phyloP scores from a whole-genome alignment of 495 filamentous ascomycete species.

The Geoglossum glabrum region DNA sequence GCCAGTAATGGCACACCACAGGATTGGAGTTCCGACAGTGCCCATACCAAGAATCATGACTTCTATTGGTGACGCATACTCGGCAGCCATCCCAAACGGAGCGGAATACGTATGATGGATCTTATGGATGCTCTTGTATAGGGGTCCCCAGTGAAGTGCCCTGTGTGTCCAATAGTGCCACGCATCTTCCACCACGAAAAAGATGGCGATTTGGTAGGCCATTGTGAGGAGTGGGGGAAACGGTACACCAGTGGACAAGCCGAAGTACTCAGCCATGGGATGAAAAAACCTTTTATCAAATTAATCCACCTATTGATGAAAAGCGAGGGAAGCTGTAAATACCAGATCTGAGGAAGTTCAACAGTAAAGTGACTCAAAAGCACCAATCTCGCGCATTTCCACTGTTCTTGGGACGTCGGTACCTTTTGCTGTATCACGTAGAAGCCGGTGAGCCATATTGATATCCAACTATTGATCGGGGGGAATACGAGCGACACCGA shows the following conservation, averaged over 20 bases:
- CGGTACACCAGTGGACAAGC: slow-evolving; percentile 70
- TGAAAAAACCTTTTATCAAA: slow-evolving; percentile 55
- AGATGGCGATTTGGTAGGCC: slow-evolving; percentile 76
- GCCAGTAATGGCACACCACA: slow-evolving; percentile 67
- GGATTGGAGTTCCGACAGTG: slow-evolving; percentile 60
- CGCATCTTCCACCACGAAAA: slow-evolving; percentile 89
- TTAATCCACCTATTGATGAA: background rate
- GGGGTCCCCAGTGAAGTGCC: slow-evolving; percentile 79
- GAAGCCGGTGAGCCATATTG: slow-evolving; percentile 1
- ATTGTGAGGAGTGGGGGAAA: slow-evolving; percentile 75
- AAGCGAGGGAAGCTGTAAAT: slow-evolving; percentile 1
- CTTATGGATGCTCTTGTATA: slow-evolving; percentile 93
- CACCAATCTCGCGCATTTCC: slow-evolving; percentile 79
- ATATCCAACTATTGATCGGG: background rate
- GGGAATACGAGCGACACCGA: slow-evolving; percentile 20
- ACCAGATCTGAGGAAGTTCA: slow-evolving; percentile 95
- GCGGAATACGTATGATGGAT: slow-evolving; percentile 97
- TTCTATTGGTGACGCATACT: slow-evolving; percentile 96
- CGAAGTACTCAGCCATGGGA: slow-evolving; percentile 87
- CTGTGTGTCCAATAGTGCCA: slow-evolving; percentile 99
- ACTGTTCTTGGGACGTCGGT: slow-evolving; percentile 76
- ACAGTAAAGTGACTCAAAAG: slow-evolving; percentile 90
- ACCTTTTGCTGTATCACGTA: slow-evolving; percentile 47
- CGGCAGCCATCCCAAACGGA: slow-evolving; percentile 86
- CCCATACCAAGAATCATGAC: slow-evolving; percentile 94